Conservation (phyloP, 192 early-diverging fungal species). For the Gaertneriomyces sp. region DNA sequence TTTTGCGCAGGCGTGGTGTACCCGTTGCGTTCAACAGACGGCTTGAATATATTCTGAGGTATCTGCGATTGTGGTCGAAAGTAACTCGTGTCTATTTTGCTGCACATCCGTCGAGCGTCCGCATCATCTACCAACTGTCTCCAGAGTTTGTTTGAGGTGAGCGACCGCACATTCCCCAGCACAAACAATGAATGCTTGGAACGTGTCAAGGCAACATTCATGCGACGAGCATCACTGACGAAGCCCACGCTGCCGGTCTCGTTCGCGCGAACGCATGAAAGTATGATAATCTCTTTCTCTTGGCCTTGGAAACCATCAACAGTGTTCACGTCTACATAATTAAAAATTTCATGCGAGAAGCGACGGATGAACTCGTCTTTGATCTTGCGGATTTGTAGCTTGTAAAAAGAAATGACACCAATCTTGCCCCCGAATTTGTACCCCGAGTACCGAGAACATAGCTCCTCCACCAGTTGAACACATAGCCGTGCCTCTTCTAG, state of each 20-base stretch:
- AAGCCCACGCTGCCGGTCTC: conserved; percentile 68
- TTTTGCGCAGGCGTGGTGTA: too few species aligned
- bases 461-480: conserved; percentile 60
- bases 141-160: conserved; percentile 69
- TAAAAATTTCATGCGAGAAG: conserved; percentile 62
- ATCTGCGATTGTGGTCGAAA: too few species aligned
- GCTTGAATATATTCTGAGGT: too few species aligned
- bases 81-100: too few species aligned
- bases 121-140: conserved; percentile 69
- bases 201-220: conserved; percentile 90
- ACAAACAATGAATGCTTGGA: conserved; percentile 81
- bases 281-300: conserved; percentile 95
- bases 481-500: conserved; percentile 73
- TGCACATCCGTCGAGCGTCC: conserved; percentile 30
- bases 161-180: conserved; percentile 64
- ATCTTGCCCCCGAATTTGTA: conserved; percentile 61
- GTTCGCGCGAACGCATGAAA: conserved; percentile 86
- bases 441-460: conserved; percentile 48
- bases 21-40: too few species aligned
- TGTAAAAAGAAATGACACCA: conserved; percentile 93
- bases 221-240: conserved; percentile 74
- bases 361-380: conserved; percentile 57
- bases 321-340: conserved; percentile 87
- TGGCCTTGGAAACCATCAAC: conserved; percentile 97
- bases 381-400: conserved; percentile 73